Conservation (phyloP, 768 basidiomycete genomes). For the Xerocomellus intermedius region DNA sequence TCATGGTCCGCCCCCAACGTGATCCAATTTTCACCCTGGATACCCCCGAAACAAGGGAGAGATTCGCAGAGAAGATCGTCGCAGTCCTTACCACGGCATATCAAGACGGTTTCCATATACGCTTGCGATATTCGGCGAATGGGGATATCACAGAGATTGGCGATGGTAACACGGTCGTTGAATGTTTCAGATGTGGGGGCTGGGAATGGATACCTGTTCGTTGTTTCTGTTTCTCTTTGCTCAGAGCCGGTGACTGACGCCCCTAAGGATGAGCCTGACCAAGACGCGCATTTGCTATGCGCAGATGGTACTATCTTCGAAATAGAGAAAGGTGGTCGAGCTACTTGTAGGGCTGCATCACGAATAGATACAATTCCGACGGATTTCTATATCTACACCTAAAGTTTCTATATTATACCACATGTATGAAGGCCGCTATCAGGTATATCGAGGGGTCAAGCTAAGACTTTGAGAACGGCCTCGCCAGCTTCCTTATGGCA, state of each 20-base stretch:
- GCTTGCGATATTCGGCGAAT: constrained; percentile 50
- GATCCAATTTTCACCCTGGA: constrained; percentile 49
- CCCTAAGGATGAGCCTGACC: constrained; percentile 56
- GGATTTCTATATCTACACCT: constrained; percentile 49
- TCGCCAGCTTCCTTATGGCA: constrained; percentile 62
- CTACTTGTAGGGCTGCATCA: constrained; percentile 44
- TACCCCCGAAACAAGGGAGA: constrained; percentile 40
- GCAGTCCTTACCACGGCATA: constrained; percentile 70
- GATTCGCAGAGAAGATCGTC: constrained; percentile 54
- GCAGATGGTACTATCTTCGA: constrained; percentile 71
- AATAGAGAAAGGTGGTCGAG: constrained; percentile 62
- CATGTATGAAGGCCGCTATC: background rate
- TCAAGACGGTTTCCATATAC: constrained; percentile 67
- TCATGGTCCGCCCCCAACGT: constrained; percentile 71
- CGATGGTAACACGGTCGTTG: constrained; percentile 58
- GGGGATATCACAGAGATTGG: constrained; percentile 43
- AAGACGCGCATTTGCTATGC: constrained; percentile 69
- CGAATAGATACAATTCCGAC: constrained; percentile 31
- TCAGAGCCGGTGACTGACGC: background rate
- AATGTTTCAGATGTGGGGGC: constrained; percentile 73
- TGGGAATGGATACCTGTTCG: constrained; percentile 89
- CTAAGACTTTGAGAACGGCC: constrained; percentile 52
- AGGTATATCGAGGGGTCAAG: constrained; percentile 16
- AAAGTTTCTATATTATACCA: constrained; percentile 13
- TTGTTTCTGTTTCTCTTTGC: constrained; percentile 10